Conservation (phyloP, 306 rosid species). For the Glycine soja region DNA sequence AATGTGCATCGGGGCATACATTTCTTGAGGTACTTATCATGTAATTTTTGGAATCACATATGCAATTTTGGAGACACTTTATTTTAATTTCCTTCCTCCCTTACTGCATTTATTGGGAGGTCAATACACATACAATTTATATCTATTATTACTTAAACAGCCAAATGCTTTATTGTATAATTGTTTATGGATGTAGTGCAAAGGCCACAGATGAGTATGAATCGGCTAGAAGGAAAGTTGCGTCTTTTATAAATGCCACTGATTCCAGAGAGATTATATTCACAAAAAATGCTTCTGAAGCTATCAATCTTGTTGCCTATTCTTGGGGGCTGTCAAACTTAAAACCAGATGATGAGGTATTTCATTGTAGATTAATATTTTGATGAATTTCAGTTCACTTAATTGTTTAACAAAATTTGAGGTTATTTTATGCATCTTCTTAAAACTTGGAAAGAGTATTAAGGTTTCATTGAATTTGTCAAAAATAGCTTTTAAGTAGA, state of each 20-base stretch:
- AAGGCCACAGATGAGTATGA: slow-evolving; percentile 94
- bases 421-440: slow-evolving; percentile 20
- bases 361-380: slow-evolving; percentile 32
- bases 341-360: slow-evolving; percentile 84
- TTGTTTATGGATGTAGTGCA: slow-evolving; percentile 62
- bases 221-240: slow-evolving; percentile 87
- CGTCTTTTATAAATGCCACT: slow-evolving; percentile 83
- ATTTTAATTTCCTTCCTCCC: slow-evolving; percentile 2
- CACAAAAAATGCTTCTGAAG: slow-evolving; percentile 94
- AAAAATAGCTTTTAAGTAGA: slow-evolving; percentile 15
- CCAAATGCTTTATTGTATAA: slow-evolving; percentile 13
- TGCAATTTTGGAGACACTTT: slow-evolving; percentile 3
- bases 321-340: slow-evolving; percentile 86
- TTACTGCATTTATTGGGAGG: slow-evolving; percentile 19
- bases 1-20: slow-evolving; percentile 98
- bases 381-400: slow-evolving; percentile 14
- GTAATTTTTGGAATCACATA: slow-evolving; percentile 6
- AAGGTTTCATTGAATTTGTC: slow-evolving; percentile 13
- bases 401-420: slow-evolving; percentile 16
- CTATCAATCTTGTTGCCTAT: slow-evolving; percentile 87
- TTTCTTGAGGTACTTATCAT: slow-evolving; percentile 68
- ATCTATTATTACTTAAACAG: neutral
- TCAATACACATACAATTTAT: neutral
- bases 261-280: slow-evolving; percentile 78
- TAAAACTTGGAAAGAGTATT: slow-evolving; percentile 32